These are phyloP conservation scores for Stylosanthes scabra DNA, from an alignment of 331 rosid species.

Conservation along the genomic window DNA sequence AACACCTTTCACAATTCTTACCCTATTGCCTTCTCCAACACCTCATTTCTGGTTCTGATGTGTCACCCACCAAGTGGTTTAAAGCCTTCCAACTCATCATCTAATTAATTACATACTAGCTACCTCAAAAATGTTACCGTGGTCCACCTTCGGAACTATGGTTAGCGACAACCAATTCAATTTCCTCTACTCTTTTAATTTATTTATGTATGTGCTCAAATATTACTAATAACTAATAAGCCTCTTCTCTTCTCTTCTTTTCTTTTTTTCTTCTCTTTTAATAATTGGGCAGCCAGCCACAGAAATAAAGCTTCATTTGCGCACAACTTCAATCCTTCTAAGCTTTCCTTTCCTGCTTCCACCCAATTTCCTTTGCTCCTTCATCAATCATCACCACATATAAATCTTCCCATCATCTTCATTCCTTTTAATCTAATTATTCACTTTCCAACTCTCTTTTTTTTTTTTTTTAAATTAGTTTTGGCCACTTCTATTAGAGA, in stretches of 20 bases:
- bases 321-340: conserved; percentile 11
- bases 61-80: conserved; percentile 91
- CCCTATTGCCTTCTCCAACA: conserved; percentile 44
- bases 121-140: conserved; percentile 20
- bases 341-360: not conserved
- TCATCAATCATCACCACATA: not conserved
- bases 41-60: conserved; percentile 59
- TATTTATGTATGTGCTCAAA: too few relatives aligned
- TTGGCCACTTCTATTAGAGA: too few relatives aligned
- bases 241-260: too few relatives aligned
- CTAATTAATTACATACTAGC: not conserved
- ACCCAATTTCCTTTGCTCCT: conserved; percentile 25
- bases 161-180: conserved; percentile 40
- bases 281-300: conserved; percentile 44
- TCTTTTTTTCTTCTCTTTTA: conserved; percentile 1
- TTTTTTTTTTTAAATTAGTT: too few relatives aligned
- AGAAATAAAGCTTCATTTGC: conserved; percentile 3
- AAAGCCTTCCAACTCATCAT: conserved; percentile 77
- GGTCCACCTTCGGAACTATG: conserved; percentile 43
- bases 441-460: too few relatives aligned
- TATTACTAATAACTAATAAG: conserved; percentile 18
- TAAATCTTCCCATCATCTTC: too few relatives aligned
- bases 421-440: too few relatives aligned
- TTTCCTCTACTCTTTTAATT: conserved; percentile 34
- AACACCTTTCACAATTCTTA: conserved; percentile 14